Base-by-base conservation (phyloP, 495 filamentous ascomycete genomes). In the Apodospora peruviana region DNA sequence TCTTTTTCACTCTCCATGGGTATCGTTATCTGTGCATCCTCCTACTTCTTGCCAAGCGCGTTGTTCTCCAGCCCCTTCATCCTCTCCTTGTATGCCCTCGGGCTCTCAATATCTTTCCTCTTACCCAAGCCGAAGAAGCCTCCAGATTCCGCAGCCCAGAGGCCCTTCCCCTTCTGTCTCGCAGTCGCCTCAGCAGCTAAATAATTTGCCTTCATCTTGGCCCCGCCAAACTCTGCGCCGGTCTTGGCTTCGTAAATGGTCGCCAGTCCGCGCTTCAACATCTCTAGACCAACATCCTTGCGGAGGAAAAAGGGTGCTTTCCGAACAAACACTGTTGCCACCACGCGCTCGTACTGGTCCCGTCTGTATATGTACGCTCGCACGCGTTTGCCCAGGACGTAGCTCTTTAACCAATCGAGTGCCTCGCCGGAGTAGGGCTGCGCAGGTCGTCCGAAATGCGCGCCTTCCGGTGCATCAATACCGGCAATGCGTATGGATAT, bases 341-440 rank as follows among this genome's bases (percentile, higher is more conserved):
- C 91, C 10, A 93, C 83, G 16, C 93, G 82, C 47, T 88, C 87
- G 62, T 96, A 98, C 59, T 97, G 93, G 63, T 98, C 93, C 16
- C 84, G 80, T 32, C 79, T 79, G 64, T 90, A 88, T 20, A 95
- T 74, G 62, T 84, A 84, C 4, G 81, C 90, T 29, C 90, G 83
- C 27, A 97, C 85, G 11, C 82, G 82, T n/a, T 78, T 78, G 29
- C 80, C 72, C 12, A 81, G 67, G n/a, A 96, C 74, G 59, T 89
- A 90, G 11, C 65, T 66, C 14, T 78, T 80, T 29, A 98, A 76
- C 83, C 86, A 96, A 22, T 73, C 62, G 21, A 90, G 72, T 17
- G 94, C 89, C 59, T 97, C 90, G 18, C 78, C 74, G 2, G 87
- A 78, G 60, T 78, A 86, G 3, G 91, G 93, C 64, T 98, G 93